These are phyloP conservation scores for Nemania sp. DNA, from an alignment of 2,329 filamentous ascomycete species.

Conservation along the genomic window DNA sequence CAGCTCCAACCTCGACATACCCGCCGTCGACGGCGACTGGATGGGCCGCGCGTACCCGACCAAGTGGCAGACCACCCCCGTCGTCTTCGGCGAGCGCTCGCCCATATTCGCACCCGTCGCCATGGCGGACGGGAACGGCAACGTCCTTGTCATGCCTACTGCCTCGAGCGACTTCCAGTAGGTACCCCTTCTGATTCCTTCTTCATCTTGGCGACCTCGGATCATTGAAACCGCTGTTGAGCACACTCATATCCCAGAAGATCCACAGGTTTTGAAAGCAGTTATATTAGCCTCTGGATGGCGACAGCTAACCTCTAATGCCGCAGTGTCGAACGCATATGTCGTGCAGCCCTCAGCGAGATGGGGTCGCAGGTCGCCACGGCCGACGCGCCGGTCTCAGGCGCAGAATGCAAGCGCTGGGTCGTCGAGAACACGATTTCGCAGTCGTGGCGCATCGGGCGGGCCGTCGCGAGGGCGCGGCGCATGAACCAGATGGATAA, in stretches of 20 bases:
- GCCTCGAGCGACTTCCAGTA: conserved; percentile 49
- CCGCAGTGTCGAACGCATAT: conserved; percentile 49
- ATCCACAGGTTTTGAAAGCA: background rate
- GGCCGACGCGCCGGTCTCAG: conserved; percentile 54
- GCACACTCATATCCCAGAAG: background rate
- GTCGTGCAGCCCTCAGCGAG: conserved; percentile 56
- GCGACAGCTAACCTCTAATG: background rate
- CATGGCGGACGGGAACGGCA: conserved; percentile 54
- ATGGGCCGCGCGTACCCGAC: conserved; percentile 62
- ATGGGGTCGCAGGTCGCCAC: conserved; percentile 59
- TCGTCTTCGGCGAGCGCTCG: conserved; percentile 54
- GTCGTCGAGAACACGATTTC: conserved; percentile 58
- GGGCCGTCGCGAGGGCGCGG: conserved; percentile 59
- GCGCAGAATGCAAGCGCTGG: conserved; percentile 55
- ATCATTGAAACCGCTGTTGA: background rate
- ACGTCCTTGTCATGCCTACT: conserved; percentile 49
- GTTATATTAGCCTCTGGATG: background rate
- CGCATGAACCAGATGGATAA: conserved; percentile 54
- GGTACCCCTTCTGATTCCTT: background rate
- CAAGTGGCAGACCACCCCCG: conserved; percentile 59
- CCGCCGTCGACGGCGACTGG: conserved; percentile 59
- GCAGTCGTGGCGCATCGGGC: conserved; percentile 62
- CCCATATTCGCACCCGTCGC: conserved; percentile 50
- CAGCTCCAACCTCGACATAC: conserved; percentile 55
- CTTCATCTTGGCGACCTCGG: background rate